Evolutionary conservation across 208 protist species (phyloP).

Genomic region (Trypanosoma cruzi): DNA sequence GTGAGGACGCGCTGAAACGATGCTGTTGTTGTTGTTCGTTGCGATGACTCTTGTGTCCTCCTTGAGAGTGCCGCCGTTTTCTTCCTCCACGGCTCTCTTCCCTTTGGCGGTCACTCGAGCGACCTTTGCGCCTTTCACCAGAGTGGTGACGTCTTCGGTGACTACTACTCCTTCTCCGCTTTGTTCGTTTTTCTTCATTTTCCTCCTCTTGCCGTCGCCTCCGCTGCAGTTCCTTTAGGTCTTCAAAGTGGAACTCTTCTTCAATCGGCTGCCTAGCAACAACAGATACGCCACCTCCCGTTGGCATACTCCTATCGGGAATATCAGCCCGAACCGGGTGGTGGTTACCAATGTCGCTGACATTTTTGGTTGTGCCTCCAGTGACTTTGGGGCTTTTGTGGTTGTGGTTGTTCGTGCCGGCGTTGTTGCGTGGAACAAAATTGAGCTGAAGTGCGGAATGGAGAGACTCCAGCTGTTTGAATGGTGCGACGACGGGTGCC

Average conservation of each 20-base stretch:
- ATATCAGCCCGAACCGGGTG: background rate
- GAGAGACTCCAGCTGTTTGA: background rate
- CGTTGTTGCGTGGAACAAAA: background rate
- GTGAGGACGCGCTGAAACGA: background rate
- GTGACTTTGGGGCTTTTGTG: too few relatives aligned
- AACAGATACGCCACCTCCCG: background rate
- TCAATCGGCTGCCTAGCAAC: background rate
- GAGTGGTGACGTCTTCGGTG: constrained; percentile 21
- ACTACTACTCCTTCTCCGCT: constrained; percentile 25
- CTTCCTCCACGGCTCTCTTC: constrained; percentile 5
- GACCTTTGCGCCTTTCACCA: constrained; percentile 5
- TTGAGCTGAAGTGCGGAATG: background rate
- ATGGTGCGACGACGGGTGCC: background rate
- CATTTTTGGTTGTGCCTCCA: background rate
- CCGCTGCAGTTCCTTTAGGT: constrained; percentile 25
- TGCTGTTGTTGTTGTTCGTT: background rate
- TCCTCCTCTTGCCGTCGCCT: constrained; percentile 26
- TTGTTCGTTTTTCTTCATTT: constrained; percentile 26
- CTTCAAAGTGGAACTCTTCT: constrained; percentile 29
- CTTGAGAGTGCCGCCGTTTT: constrained; percentile 3
- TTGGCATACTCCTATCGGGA: background rate
- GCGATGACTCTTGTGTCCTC: constrained; percentile 7
- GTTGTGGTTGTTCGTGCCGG: background rate
- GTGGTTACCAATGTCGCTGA: background rate
- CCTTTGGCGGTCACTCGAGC: constrained; percentile 13